Percentiles rank a stretch among this genome's conserved stretches.
Conservation (phyloP, 2,329 filamentous ascomycete species). For the Clonostachys solani region DNA sequence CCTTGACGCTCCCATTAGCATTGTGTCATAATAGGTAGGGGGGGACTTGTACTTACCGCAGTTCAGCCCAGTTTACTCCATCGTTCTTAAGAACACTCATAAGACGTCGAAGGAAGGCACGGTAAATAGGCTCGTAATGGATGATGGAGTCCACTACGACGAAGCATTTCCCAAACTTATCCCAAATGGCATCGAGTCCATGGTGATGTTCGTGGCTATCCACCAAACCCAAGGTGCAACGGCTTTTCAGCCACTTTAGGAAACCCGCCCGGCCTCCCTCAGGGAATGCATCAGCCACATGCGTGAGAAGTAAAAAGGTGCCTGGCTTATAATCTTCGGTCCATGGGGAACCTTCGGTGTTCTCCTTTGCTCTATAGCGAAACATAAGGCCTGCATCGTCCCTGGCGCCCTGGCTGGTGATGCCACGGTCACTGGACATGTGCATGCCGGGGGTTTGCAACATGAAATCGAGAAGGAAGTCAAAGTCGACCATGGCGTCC, state of each 20-base stretch:
- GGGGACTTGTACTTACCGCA: constrained; percentile 42
- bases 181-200: constrained; percentile 80
- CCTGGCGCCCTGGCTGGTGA: constrained; percentile 49
- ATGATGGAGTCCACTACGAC: constrained; percentile 68
- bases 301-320: constrained; percentile 51
- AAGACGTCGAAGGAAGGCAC: constrained; percentile 68
- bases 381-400: constrained; percentile 58
- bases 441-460: constrained; percentile 72
- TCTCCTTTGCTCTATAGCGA: constrained; percentile 45
- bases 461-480: constrained; percentile 70
- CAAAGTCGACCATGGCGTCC: constrained; percentile 86
- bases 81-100: constrained; percentile 72
- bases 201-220: constrained; percentile 79
- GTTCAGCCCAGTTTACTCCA: constrained; percentile 79
- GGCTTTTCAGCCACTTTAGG: constrained; percentile 68
- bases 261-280: constrained; percentile 69
- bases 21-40: background rate
- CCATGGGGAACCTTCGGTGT: constrained; percentile 61
- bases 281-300: constrained; percentile 72
- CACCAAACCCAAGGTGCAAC: constrained; percentile 66
- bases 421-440: constrained; percentile 54
- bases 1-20: constrained; percentile 23
- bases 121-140: constrained; percentile 87
- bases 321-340: constrained; percentile 53
- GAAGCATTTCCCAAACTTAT: constrained; percentile 75